Conservation (phyloP, 352 stramenopile genomes). For the Globisporangium yorkense region DNA sequence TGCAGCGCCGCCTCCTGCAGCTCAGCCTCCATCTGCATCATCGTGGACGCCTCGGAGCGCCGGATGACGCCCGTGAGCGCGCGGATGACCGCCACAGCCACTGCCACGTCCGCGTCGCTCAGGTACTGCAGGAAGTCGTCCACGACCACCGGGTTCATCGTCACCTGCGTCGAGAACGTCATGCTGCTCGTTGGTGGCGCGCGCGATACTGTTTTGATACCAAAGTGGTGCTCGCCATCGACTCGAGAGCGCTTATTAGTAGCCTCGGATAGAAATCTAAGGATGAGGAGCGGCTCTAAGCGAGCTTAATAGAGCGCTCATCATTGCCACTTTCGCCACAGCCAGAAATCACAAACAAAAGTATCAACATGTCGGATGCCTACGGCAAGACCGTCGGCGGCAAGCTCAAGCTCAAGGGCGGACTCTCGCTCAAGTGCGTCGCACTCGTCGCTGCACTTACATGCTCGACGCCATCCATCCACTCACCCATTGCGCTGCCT, state of each 20-base stretch:
- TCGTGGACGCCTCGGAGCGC: constrained; percentile 88
- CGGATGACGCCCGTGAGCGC: constrained; percentile 90
- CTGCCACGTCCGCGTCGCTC: constrained; percentile 72
- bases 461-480: not conserved
- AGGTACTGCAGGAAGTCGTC: constrained; percentile 71
- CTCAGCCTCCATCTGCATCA: constrained; percentile 94
- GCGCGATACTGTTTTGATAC: not conserved
- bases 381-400: constrained; percentile 72
- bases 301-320: too few species aligned
- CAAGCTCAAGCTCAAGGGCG: constrained; percentile 79
- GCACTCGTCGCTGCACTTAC: too few species aligned
- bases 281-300: too few species aligned
- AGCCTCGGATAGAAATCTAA: too few species aligned
- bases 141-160: constrained; percentile 32
- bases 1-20: constrained; percentile 81
- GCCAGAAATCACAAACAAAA: too few species aligned
- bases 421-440: constrained; percentile 74
- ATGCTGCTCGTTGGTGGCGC: not conserved
- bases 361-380: constrained; percentile 13
- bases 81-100: constrained; percentile 93
- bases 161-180: not conserved
- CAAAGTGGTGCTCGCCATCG: too few species aligned
- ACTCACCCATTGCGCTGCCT: not conserved
- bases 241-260: too few species aligned
- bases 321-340: too few species aligned